phyloP scores from a whole-genome alignment of 2,329 filamentous ascomycete species.

The Colletotrichum cereale region DNA sequence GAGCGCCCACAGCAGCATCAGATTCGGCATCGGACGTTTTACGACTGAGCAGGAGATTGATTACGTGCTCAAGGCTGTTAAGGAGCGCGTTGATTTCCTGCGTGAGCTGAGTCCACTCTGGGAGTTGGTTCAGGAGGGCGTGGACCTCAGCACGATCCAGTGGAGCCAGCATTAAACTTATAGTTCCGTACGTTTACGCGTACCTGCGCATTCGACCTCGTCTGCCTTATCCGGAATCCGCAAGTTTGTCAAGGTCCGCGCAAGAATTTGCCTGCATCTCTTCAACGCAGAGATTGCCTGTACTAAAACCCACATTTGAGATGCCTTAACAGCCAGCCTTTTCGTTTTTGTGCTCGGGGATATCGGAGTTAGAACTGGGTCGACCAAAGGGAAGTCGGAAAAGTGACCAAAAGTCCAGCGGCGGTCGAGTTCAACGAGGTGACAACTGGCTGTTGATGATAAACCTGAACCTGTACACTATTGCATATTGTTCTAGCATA shows the following conservation, averaged over 20 bases:
- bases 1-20: slow-evolving; percentile 96
- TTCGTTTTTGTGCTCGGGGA: slow-evolving; percentile 40
- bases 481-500: slow-evolving; percentile 8
- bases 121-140: slow-evolving; percentile 97
- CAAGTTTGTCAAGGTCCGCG: not conserved
- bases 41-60: slow-evolving; percentile 96
- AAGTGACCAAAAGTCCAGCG: slow-evolving; percentile 16
- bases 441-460: slow-evolving; percentile 4
- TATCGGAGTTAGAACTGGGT: slow-evolving; percentile 35
- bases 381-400: slow-evolving; percentile 8
- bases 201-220: not conserved
- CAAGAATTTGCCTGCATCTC: slow-evolving; percentile 8
- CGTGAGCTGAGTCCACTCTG: slow-evolving; percentile 95
- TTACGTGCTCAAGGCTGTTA: slow-evolving; percentile 95
- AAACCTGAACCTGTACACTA: slow-evolving; percentile 28
- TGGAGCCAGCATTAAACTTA: slow-evolving; percentile 90
- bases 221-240: not conserved
- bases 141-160: slow-evolving; percentile 95
- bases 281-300: slow-evolving; percentile 29
- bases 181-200: not conserved
- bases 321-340: slow-evolving; percentile 37
- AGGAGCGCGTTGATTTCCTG: slow-evolving; percentile 90
- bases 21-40: slow-evolving; percentile 97
- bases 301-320: slow-evolving; percentile 40
- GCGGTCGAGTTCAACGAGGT: not conserved